phyloP scores from a whole-genome alignment of 495 filamentous ascomycete species.

The Daldinia vernicosa region DNA sequence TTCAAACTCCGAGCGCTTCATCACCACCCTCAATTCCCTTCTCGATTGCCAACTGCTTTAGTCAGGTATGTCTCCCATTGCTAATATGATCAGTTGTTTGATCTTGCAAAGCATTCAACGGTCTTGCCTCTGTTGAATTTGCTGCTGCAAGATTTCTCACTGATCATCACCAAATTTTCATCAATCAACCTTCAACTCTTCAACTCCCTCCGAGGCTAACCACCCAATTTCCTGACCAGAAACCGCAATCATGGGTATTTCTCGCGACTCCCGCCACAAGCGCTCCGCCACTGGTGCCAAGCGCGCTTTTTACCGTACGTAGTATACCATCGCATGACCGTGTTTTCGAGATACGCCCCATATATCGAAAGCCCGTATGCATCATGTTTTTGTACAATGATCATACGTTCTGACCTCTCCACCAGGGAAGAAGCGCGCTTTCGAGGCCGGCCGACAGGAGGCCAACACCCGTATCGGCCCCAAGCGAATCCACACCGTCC shows the following conservation, averaged over 20 bases:
- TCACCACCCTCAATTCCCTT: conserved; percentile 35
- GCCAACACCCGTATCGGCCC: conserved; percentile 98
- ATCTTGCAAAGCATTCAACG: not conserved
- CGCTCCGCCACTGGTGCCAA: conserved; percentile 97
- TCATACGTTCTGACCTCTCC: conserved; percentile 70
- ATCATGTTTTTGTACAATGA: conserved; percentile 44
- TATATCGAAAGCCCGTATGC: conserved; percentile 67
- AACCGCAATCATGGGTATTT: conserved; percentile 90
- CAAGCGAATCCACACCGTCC: conserved; percentile 99
- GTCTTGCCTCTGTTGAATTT: not conserved
- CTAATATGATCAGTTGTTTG: not conserved
- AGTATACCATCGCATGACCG: conserved; percentile 38
- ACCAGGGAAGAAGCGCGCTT: conserved; percentile 86
- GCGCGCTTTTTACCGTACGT: conserved; percentile 86
- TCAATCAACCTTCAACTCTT: conserved; percentile 9
- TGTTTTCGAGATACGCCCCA: conserved; percentile 31
- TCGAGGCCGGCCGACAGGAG: conserved; percentile 99
- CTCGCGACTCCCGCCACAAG: conserved; percentile 99
- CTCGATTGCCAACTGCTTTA: conserved; percentile 45
- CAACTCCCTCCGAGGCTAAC: conserved; percentile 37
- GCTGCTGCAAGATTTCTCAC: not conserved
- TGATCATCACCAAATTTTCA: conserved; percentile 1
- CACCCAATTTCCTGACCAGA: conserved; percentile 39
- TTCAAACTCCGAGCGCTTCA: conserved; percentile 35
- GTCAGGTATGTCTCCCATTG: conserved; percentile 42